A percentile compares a stretch with the other conserved stretches of the same genome.
Evolutionary conservation across 1,139 yeast genomes (phyloP).

Genomic region (Geotrichum klebahnii): DNA sequence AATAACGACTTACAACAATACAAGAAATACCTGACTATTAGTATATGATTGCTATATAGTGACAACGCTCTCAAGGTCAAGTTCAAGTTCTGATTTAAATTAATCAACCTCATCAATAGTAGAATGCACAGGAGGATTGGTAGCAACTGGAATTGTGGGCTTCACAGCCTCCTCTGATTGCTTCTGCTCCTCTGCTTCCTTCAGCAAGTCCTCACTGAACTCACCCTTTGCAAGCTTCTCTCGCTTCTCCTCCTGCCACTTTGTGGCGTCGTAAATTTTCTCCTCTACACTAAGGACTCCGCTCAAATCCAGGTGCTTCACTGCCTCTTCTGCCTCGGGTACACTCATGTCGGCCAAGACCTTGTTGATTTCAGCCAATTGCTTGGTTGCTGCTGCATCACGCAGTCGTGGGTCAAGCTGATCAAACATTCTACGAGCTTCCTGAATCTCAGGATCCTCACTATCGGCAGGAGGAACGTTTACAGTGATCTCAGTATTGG

Average conservation of each 20-base stretch:
- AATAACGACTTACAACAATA: too few species aligned
- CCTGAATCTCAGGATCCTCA: conserved; percentile 46
- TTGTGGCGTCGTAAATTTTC: conserved; percentile 66
- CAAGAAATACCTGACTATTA: too few species aligned
- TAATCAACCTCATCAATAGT: conserved; percentile 22
- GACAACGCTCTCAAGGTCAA: not conserved
- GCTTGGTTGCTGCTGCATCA: conserved; percentile 65
- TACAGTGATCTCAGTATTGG: conserved; percentile 69
- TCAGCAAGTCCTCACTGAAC: conserved; percentile 18
- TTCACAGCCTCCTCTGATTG: conserved; percentile 27
- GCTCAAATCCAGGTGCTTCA: conserved; percentile 72
- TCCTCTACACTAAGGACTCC: conserved; percentile 81
- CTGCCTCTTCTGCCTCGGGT: conserved; percentile 72
- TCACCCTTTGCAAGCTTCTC: conserved; percentile 20
- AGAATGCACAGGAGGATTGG: conserved; percentile 4
- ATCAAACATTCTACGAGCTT: conserved; percentile 42
- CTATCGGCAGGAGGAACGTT: conserved; percentile 57
- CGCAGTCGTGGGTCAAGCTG: conserved; percentile 55
- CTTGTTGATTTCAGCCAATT: conserved; percentile 74
- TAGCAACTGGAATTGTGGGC: conserved; percentile 1
- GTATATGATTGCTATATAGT: too few species aligned
- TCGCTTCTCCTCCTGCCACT: conserved; percentile 52
- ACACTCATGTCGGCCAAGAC: conserved; percentile 74
- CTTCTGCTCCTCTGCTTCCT: conserved; percentile 38
- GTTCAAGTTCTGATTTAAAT: not conserved